phyloP scores from a whole-genome alignment of 768 basidiomycete species.

The Hydnum rufescens region DNA sequence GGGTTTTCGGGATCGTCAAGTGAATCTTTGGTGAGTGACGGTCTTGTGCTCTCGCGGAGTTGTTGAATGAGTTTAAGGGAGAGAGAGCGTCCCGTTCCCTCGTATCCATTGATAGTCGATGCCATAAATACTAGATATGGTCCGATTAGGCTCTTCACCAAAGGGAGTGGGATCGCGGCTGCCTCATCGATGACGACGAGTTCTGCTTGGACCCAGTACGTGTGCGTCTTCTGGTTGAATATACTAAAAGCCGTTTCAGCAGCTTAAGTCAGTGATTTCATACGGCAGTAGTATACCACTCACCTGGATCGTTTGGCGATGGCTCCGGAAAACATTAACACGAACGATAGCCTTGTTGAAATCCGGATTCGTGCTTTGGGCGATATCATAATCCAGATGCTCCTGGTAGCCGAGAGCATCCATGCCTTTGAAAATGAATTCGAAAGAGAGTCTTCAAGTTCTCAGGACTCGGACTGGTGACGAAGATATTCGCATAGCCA shows the following conservation, averaged over 20 bases:
- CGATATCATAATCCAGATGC: conserved; percentile 92
- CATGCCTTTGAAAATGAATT: conserved; percentile 93
- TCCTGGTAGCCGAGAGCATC: conserved; percentile 92
- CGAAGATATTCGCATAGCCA: conserved; percentile 94
- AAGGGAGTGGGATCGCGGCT: conserved; percentile 89
- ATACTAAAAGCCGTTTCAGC: conserved; percentile 58
- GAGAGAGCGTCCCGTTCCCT: conserved; percentile 96
- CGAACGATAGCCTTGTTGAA: conserved; percentile 90
- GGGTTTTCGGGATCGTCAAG: conserved; percentile 23
- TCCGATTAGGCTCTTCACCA: conserved; percentile 87
- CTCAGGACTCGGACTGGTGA: conserved; percentile 93
- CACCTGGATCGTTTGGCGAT: conserved; percentile 93
- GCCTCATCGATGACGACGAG: conserved; percentile 96
- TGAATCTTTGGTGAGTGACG: conserved; percentile 50
- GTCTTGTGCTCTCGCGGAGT: conserved; percentile 75
- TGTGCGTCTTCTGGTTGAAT: conserved; percentile 97
- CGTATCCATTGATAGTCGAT: conserved; percentile 98
- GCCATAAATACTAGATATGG: conserved; percentile 94
- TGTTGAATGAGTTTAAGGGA: conserved; percentile 96
- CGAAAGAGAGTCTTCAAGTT: conserved; percentile 96
- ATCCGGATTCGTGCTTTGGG: conserved; percentile 85
- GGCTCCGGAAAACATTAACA: conserved; percentile 82
- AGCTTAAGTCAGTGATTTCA: conserved; percentile 12
- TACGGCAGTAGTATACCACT: conserved; percentile 6
- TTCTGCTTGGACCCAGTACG: conserved; percentile 92